Evolutionary conservation across 2,329 filamentous ascomycete genomes (phyloP), one percentile per base, ranked within the genome.

Genomic region (Pezicula neosporulosa): DNA sequence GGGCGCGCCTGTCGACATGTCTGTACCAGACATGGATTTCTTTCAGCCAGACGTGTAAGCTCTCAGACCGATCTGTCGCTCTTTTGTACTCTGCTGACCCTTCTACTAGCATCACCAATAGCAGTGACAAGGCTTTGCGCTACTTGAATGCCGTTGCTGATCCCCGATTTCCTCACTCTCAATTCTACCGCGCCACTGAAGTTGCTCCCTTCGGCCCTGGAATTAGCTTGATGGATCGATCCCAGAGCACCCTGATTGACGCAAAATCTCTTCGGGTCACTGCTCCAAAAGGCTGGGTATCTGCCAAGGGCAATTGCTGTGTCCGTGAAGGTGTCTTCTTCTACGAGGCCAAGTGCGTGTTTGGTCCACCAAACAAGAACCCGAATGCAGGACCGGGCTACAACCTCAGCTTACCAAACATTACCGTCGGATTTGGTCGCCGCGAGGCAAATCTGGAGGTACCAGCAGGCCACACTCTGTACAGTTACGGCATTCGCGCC

Each of bases 401-500:
- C 33, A 55, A 41, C 8, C 4, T 3, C 9, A 33, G 5, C 30
- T 10, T 33, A 3, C 52, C 58, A 63, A 89, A 79, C 65, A 86
- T 97, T 21, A 87, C 94, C 7, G 82, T 97, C 66, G 95, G 95
- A 3, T 97, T 90, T 75, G 88, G 89, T 3, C 75, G 90, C 55
- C 77, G 90, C 45, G 90, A 96, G 66, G 89, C 90, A 10, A 88
- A 87, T 0, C 72, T 94, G 2, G 90, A 95, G 68, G 87, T 86
- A 1, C 90, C 90, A 0, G 89, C 94, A 0, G 90, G 90, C 1
- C 94, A 90, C 60, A 90, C 95, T 65, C 88, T 88, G 39, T 97
- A 97, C 72, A 96, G 92, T 65, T 97, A 97, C 67, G 93, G 89
- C 43, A 82, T 97, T 51, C 87, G 92, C 41, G 94, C 91, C 92